Evolutionary conservation across 73 alveolate genomes (phyloP).

Genomic region (Uronychia setigera): DNA sequence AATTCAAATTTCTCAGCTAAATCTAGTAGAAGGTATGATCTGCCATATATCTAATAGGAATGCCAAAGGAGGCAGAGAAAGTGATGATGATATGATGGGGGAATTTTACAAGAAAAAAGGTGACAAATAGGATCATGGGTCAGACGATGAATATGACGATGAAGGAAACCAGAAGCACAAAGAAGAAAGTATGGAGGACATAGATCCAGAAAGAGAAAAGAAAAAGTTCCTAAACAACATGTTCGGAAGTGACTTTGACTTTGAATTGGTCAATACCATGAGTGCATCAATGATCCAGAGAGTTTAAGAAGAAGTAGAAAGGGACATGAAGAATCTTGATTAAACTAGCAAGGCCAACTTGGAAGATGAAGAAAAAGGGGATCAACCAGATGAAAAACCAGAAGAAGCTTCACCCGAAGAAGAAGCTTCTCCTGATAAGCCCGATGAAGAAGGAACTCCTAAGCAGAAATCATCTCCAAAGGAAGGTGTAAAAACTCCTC

Average conservation of each 20-base stretch:
- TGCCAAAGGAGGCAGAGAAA: constrained; percentile 25
- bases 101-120: constrained; percentile 22
- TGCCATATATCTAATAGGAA: not conserved
- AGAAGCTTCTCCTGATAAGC: not conserved
- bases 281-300: not conserved
- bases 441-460: not conserved
- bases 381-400: not conserved
- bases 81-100: constrained; percentile 43
- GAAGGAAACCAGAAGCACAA: constrained; percentile 40
- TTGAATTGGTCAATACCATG: not conserved
- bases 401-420: not conserved
- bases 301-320: not conserved
- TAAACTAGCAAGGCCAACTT: not conserved
- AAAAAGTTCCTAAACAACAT: constrained; percentile 35
- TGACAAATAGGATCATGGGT: constrained; percentile 24
- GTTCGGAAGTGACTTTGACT: constrained; percentile 58
- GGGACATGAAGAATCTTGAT: not conserved
- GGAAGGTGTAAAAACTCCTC: not conserved
- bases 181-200: constrained; percentile 16
- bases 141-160: constrained; percentile 25
- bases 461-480: not conserved
- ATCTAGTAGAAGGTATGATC: not conserved
- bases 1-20: not conserved
- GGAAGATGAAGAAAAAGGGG: not conserved
- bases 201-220: constrained; percentile 47